phyloP scores from a whole-genome alignment of 2,329 filamentous ascomycete genomes.

The Tolypocladium tundrense region DNA sequence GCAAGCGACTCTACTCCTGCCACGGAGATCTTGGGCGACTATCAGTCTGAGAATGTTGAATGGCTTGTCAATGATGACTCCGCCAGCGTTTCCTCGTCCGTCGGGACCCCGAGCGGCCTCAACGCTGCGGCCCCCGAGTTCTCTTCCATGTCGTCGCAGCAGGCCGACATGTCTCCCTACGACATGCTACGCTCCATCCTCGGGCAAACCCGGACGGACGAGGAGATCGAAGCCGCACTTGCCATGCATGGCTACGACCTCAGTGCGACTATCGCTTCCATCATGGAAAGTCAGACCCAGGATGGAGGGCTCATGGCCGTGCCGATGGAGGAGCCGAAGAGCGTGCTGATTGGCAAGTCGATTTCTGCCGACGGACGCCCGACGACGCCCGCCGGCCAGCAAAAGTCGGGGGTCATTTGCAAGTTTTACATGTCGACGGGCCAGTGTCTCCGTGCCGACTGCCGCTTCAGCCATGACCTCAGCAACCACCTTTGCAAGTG shows the following conservation, averaged over 20 bases:
- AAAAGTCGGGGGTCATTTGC: conserved; percentile 83
- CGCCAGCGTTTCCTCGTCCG: conserved; percentile 68
- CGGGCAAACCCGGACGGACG: conserved; percentile 78
- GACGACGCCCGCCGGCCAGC: conserved; percentile 62
- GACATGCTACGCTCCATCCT: conserved; percentile 95
- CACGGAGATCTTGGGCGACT: conserved; percentile 80
- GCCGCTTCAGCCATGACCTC: conserved; percentile 91
- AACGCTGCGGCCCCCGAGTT: conserved; percentile 78
- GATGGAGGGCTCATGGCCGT: conserved; percentile 20
- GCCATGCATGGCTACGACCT: conserved; percentile 87
- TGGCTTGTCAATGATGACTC: conserved; percentile 90
- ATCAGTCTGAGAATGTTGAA: conserved; percentile 89
- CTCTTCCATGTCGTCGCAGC: conserved; percentile 46
- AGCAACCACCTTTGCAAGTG: conserved; percentile 97
- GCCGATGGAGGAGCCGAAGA: conserved; percentile 45
- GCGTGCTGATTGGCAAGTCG: conserved; percentile 79
- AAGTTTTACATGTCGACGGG: conserved; percentile 95
- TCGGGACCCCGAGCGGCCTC: conserved; percentile 57
- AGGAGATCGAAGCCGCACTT: conserved; percentile 88
- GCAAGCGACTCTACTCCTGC: conserved; percentile 69
- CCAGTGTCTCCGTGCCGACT: conserved; percentile 92
- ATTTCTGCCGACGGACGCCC: conserved; percentile 69
- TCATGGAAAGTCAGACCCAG: conserved; percentile 64
- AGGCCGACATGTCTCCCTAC: conserved; percentile 91
- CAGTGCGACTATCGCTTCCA: conserved; percentile 77